A percentile compares a stretch with the other conserved stretches of the same genome.
Evolutionary conservation across 371 early-diverging fungal species (phyloP).

Genomic region (Mucor irregularis): DNA sequence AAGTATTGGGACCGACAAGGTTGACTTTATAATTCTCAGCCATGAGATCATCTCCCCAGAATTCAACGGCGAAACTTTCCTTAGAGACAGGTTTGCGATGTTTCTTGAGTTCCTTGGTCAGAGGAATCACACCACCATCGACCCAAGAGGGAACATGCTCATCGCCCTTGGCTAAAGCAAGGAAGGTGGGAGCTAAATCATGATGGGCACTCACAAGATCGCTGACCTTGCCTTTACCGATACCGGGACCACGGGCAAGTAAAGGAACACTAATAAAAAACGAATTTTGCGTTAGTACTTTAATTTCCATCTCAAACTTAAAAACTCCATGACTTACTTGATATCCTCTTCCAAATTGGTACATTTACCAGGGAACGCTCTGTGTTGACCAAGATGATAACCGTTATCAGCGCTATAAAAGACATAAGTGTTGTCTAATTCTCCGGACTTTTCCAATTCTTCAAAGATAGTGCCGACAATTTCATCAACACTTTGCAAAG

Average conservation of each 20-base stretch:
- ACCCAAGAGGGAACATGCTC: constrained; percentile 43
- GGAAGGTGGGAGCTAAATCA: constrained; percentile 62
- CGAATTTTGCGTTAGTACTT: background rate
- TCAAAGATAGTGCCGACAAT: constrained; percentile 58
- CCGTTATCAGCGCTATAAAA: constrained; percentile 71
- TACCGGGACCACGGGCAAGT: constrained; percentile 64
- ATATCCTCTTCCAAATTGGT: constrained; percentile 66
- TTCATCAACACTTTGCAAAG: constrained; percentile 68
- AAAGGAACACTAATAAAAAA: constrained; percentile 51
- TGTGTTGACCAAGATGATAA: constrained; percentile 67
- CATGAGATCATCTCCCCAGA: constrained; percentile 44
- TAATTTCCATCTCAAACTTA: background rate
- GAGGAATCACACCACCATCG: constrained; percentile 58
- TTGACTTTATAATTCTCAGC: constrained; percentile 24
- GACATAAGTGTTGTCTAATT: constrained; percentile 65
- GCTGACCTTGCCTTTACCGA: constrained; percentile 46
- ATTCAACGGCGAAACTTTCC: constrained; percentile 65
- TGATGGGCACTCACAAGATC: constrained; percentile 57
- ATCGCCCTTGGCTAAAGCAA: constrained; percentile 52
- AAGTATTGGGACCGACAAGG: constrained; percentile 41
- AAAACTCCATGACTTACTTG: constrained; percentile 29
- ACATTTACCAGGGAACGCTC: constrained; percentile 60
- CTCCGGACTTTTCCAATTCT: constrained; percentile 52
- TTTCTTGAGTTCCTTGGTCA: constrained; percentile 39
- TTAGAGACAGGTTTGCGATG: constrained; percentile 42